Conservation (phyloP, 2,329 filamentous ascomycete genomes). For the Fusarium multiceps region DNA sequence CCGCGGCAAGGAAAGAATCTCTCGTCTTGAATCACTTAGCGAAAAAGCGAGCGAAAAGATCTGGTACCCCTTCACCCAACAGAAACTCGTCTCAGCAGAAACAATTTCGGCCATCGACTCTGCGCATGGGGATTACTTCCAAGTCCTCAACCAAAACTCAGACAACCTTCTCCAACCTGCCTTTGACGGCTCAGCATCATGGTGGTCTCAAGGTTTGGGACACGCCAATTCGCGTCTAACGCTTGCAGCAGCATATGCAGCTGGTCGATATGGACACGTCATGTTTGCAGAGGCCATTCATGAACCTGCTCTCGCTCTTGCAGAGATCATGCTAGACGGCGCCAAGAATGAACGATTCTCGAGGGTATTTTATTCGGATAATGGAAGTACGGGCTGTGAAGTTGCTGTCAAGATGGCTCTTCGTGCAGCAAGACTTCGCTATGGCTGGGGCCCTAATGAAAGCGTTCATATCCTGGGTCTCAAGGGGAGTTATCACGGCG, state of each 20-base stretch:
- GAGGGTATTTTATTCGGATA: slow-evolving; percentile 85
- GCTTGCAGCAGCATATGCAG: slow-evolving; percentile 81
- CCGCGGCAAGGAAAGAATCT: slow-evolving; percentile 67
- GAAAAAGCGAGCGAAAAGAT: slow-evolving; percentile 71
- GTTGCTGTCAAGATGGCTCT: slow-evolving; percentile 89
- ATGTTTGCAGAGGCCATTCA: slow-evolving; percentile 89
- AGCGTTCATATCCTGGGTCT: slow-evolving; percentile 77
- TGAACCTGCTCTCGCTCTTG: slow-evolving; percentile 77
- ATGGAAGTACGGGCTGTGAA: slow-evolving; percentile 85
- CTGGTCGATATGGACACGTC: slow-evolving; percentile 86
- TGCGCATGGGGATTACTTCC: slow-evolving; percentile 82
- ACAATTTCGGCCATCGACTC: slow-evolving; percentile 83
- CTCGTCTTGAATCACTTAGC: slow-evolving; percentile 70
- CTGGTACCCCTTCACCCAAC: slow-evolving; percentile 91
- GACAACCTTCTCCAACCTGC: slow-evolving; percentile 59
- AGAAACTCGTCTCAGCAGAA: slow-evolving; percentile 69
- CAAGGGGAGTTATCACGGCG: slow-evolving; percentile 85
- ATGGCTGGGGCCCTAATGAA: slow-evolving; percentile 69
- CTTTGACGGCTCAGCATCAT: slow-evolving; percentile 87
- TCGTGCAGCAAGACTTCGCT: slow-evolving; percentile 73
- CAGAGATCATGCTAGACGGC: slow-evolving; percentile 69
- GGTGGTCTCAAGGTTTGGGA: slow-evolving; percentile 91
- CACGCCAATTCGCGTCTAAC: slow-evolving; percentile 79
- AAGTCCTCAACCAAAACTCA: slow-evolving; percentile 57
- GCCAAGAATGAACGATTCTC: slow-evolving; percentile 72